Base-by-base conservation (phyloP, 305 asterid species). In the Rubia peregrina region DNA sequence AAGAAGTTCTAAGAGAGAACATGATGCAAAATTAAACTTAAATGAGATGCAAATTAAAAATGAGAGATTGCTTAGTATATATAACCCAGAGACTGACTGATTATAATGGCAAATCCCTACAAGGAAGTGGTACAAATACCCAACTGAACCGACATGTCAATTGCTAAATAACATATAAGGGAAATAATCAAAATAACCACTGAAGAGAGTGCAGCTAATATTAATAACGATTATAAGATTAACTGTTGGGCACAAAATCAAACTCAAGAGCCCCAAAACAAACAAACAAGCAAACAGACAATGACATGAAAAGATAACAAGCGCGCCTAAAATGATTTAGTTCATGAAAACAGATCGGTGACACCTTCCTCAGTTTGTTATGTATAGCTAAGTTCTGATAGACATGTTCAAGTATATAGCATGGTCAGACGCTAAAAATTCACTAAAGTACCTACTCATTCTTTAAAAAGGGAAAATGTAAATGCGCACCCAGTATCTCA, bases 1-100 rank as follows among this genome's bases (percentile, higher is more conserved):
- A 44, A 17, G 11, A 24, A 41, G 59, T 40, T 61, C 55, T 30
- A 66, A 75, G 67, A 57, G 68, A 48, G 19, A 70, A 71, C 40
- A 36, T 49, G 26, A 49, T 67, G 46, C 43, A 55, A 67, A 68
- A 16, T 6, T 12, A 30, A 9, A 36, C 49, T 10, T 68, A 17
- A 16, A 51, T 9, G 17, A 33, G 21, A 30, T 21, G 30, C 24
- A 53, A 53, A 17, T 7, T 0, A 66, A 1, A 11, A 19, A 44
- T 44, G 12, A 66, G 3, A 21, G 12, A 12, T 66, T 51, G 43
- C 49, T 16, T 40, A 65, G 69, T 19, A n/a, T 44, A 44, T 21
- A 11, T 21, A 33, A 30, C 43, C 6, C 53, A 65, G 33, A 65
- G 30, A 65, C 22, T n/a, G 16, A n/a, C 44, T 19, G 10, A 38